Base-by-base conservation (phyloP, 257 asterid genomes). In the Verbascum thapsus region DNA sequence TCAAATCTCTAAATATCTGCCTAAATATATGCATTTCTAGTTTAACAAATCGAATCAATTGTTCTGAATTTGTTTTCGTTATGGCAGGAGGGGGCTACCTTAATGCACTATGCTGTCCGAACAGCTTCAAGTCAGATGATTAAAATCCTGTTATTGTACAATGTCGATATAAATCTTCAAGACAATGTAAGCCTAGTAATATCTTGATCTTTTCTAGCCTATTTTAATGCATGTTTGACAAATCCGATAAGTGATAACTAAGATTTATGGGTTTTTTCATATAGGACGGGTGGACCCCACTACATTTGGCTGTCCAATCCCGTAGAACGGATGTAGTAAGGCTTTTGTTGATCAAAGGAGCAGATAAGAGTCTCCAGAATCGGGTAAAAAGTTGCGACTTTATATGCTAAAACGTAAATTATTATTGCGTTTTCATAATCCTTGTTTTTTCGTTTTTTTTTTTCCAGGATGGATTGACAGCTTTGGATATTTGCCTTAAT, bases 221-320 rank as follows among this genome's bases (percentile, higher is more conserved):
- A 20, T 57, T 35, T 37, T 65, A 17, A 19, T 18, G 1, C 40
- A 12, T 7, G n/a, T 58, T 42, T 26, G 32, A 26, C 32, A n/a
- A n/a, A n/a, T n/a, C n/a, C n/a, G n/a, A n/a, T 35, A 6, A 26
- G 23, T 32, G 43, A 23, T 63, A 30, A 11, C 10, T 13, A 16
- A 34, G 7, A 53, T 58, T 58, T n/a, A 67, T 49, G 44, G 54
- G 15, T 56, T 53, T 15, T 22, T 19, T 20, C 63, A 69, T 44
- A 53, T 64, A 92, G 98, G 91, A 85, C 57, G 98, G 98, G 18
- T 92, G 98, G 98, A 76, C 95, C 10, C 83, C 98, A 30, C 72
- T 92, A 53, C 98, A 92, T 74, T 78, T 92, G 59, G 97, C 95
- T 73, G 91, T 92, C 73, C 99, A 89, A 67, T 89, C 97, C 44